These are phyloP conservation scores for Gentiana dahurica DNA, from an alignment of 257 asterid species.

Conservation along the genomic window DNA sequence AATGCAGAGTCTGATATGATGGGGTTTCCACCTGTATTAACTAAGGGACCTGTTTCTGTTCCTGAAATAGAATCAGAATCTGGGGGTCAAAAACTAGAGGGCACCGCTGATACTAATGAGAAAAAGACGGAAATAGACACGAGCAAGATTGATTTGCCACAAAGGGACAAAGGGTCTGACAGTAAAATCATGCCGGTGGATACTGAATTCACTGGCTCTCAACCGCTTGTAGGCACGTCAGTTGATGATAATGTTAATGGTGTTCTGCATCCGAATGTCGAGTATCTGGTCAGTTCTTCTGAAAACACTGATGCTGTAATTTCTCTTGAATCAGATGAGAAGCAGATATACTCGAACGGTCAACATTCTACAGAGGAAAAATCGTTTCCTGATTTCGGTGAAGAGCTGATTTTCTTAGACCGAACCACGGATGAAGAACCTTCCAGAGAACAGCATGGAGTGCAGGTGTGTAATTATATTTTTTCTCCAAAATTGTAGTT, in stretches of 20 bases:
- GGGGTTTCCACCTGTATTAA: conserved; percentile 21
- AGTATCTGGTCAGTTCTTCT: conserved; percentile 12
- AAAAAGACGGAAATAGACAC: conserved; percentile 12
- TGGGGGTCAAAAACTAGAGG: conserved; percentile 17
- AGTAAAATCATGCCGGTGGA: conserved; percentile 16
- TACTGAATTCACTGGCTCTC: conserved; percentile 6
- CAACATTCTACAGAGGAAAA: conserved; percentile 27
- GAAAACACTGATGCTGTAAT: conserved; percentile 17
- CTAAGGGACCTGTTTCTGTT: conserved; percentile 26
- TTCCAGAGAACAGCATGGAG: conserved; percentile 26
- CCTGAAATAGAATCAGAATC: conserved; percentile 27
- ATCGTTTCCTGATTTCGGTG: conserved; percentile 23
- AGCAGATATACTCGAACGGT: conserved; percentile 18
- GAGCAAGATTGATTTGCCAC: conserved; percentile 19
- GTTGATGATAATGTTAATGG: conserved; percentile 7
- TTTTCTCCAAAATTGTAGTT: not conserved
- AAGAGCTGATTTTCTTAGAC: conserved; percentile 26
- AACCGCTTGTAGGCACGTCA: conserved; percentile 17
- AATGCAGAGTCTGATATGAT: conserved; percentile 32
- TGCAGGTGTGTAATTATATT: conserved; percentile 33
- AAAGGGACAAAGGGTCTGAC: conserved; percentile 13
- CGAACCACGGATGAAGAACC: conserved; percentile 25
- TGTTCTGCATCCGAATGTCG: conserved; percentile 1
- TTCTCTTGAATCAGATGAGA: conserved; percentile 22
- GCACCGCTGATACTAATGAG: conserved; percentile 12